Evolutionary conservation across 2,329 filamentous ascomycete species (phyloP).

Genomic region (Arthrobotrys musiformis): DNA sequence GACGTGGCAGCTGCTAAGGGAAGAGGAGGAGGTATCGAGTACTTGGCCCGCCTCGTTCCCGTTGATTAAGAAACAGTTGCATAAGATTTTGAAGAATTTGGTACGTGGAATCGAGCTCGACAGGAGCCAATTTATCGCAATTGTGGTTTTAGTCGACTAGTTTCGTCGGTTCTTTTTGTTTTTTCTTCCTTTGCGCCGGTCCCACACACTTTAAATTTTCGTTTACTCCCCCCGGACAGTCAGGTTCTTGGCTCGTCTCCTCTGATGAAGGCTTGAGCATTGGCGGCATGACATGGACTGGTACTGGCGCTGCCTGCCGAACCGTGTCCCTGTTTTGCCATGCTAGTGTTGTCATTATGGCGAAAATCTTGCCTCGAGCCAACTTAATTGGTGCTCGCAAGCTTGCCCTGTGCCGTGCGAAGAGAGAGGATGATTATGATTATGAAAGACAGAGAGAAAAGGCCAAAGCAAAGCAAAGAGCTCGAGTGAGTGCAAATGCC

Average conservation of each 20-base stretch:
- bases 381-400: constrained; percentile 5
- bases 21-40: neutral
- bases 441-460: neutral
- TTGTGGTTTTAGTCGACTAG: no score
- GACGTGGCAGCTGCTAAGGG: constrained; percentile 17
- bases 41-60: constrained; percentile 48
- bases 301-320: constrained; percentile 21
- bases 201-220: constrained; percentile 1
- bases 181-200: neutral
- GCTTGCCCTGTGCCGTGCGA: neutral
- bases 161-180: no score
- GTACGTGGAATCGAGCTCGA: constrained; percentile 16
- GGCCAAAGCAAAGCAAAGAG: no score
- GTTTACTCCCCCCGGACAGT: neutral
- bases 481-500: constrained; percentile 34
- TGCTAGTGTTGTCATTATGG: constrained; percentile 45
- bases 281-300: constrained; percentile 29
- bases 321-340: constrained; percentile 46
- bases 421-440: neutral
- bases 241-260: neutral
- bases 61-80: constrained; percentile 41
- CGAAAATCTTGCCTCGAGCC: constrained; percentile 35
- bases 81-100: constrained; percentile 12
- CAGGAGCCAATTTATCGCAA: constrained; percentile 3
- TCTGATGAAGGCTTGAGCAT: constrained; percentile 8